Conservation (phyloP, 1,284 basidiomycete species). For the Jaminaea rosea region DNA sequence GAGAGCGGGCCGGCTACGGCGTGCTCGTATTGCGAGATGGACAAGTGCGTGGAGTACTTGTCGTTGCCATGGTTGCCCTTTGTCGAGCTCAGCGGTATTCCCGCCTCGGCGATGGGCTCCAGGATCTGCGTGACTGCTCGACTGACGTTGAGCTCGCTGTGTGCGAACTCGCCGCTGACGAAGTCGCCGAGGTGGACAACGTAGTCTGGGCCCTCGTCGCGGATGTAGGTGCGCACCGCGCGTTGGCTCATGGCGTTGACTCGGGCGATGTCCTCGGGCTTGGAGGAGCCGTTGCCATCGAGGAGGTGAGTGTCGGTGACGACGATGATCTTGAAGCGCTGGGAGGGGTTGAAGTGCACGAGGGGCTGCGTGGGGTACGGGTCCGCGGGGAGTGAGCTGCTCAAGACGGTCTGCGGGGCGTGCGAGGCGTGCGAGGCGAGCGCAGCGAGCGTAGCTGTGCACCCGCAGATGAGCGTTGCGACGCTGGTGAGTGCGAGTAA, state of each 20-base stretch:
- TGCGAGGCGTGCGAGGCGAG: too few relatives aligned
- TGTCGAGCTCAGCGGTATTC: background rate
- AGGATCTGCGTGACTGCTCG: slow-evolving; percentile 8
- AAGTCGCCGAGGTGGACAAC: slow-evolving; percentile 12
- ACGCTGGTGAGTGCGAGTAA: too few relatives aligned
- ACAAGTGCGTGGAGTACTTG: slow-evolving; percentile 8
- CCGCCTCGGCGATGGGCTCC: slow-evolving; percentile 1
- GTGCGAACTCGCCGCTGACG: slow-evolving; percentile 7
- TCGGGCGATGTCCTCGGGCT: too few relatives aligned
- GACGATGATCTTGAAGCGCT: slow-evolving; percentile 6
- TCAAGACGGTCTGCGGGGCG: too few relatives aligned
- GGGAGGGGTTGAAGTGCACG: too few relatives aligned
- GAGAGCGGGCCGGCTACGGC: slow-evolving; percentile 3
- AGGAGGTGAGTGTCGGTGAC: slow-evolving; percentile 8
- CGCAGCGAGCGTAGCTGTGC: too few relatives aligned
- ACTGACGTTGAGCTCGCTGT: slow-evolving; percentile 2
- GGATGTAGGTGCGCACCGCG: slow-evolving; percentile 6
- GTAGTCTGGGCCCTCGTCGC: slow-evolving; percentile 7
- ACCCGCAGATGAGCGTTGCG: too few relatives aligned
- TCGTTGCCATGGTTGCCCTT: slow-evolving; percentile 11
- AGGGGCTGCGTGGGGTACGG: too few relatives aligned
- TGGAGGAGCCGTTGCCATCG: slow-evolving; percentile 6
- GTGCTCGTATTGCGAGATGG: slow-evolving; percentile 6
- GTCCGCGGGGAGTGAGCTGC: too few relatives aligned
- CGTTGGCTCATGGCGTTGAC: slow-evolving; percentile 2